Evolutionary conservation across 2,329 filamentous ascomycete genomes (phyloP).

Genomic region (Colletotrichum paranaense): DNA sequence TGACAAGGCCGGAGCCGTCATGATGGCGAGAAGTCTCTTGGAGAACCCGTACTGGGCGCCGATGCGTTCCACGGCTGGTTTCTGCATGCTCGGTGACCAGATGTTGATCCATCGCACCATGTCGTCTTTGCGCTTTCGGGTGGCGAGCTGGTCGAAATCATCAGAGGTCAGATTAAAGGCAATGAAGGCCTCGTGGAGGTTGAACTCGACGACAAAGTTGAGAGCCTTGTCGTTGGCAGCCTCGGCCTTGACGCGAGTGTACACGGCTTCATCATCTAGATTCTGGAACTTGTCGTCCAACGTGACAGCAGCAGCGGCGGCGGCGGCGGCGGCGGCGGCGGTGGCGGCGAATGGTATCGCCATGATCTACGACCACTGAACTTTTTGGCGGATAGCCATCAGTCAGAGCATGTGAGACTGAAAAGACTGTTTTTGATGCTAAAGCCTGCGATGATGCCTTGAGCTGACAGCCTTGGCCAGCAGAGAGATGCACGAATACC

Average conservation of each 20-base stretch:
- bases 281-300: constrained; percentile 54
- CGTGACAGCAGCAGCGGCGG: background rate
- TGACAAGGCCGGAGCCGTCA: constrained; percentile 57
- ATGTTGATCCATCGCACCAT: constrained; percentile 79
- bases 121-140: constrained; percentile 35
- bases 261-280: constrained; percentile 63
- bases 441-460: background rate
- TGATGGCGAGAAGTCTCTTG: constrained; percentile 71
- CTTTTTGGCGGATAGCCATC: background rate
- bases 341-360: background rate
- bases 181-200: constrained; percentile 63
- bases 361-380: background rate
- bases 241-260: constrained; percentile 54
- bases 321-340: background rate
- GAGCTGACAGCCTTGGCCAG: background rate
- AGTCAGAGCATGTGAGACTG: background rate
- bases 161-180: constrained; percentile 62
- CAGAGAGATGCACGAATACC: background rate
- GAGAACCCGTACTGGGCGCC: constrained; percentile 76
- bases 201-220: constrained; percentile 77
- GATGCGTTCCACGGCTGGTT: constrained; percentile 63
- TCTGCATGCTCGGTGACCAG: constrained; percentile 74
- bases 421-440: background rate
- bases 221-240: constrained; percentile 53
- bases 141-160: constrained; percentile 54